phyloP scores from a whole-genome alignment of 805 yeast species.

The Zygosaccharomyces gambellarensis region DNA sequence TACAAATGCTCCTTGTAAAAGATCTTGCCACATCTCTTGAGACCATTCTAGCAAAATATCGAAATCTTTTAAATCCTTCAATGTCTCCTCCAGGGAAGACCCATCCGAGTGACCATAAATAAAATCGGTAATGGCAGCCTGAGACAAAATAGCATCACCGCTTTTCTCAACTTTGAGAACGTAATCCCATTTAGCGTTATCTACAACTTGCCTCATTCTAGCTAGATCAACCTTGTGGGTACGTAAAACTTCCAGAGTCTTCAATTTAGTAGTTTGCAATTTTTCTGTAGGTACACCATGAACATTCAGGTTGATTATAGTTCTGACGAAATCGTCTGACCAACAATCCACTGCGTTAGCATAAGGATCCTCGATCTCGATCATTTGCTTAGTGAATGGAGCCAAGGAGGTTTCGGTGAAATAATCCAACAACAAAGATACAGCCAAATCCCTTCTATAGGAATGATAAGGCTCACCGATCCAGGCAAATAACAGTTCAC shows the following conservation, averaged over 20 bases:
- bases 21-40: slow-evolving; percentile 57
- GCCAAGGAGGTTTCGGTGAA: slow-evolving; percentile 76
- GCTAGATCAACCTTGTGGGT: slow-evolving; percentile 60
- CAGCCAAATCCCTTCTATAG: slow-evolving; percentile 54
- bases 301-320: slow-evolving; percentile 51
- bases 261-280: slow-evolving; percentile 49
- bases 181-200: slow-evolving; percentile 58
- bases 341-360: slow-evolving; percentile 67
- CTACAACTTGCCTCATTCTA: slow-evolving; percentile 63
- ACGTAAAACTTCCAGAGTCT: slow-evolving; percentile 46
- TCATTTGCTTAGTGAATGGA: slow-evolving; percentile 60
- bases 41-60: slow-evolving; percentile 53
- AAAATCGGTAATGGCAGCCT: slow-evolving; percentile 70
- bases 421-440: slow-evolving; percentile 67
- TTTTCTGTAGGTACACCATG: slow-evolving; percentile 73
- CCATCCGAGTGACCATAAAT: slow-evolving; percentile 69
- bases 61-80: slow-evolving; percentile 55
- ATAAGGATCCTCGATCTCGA: slow-evolving; percentile 76
- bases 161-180: slow-evolving; percentile 59
- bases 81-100: slow-evolving; percentile 49
- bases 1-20: slow-evolving; percentile 51
- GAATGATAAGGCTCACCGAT: slow-evolving; percentile 67
- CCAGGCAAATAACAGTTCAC: slow-evolving; percentile 73
- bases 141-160: slow-evolving; percentile 52
- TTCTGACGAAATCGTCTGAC: slow-evolving; percentile 67